Evolutionary conservation across 106 monocot genomes (phyloP).

Genomic region (Alisma plantagoaquatica): DNA sequence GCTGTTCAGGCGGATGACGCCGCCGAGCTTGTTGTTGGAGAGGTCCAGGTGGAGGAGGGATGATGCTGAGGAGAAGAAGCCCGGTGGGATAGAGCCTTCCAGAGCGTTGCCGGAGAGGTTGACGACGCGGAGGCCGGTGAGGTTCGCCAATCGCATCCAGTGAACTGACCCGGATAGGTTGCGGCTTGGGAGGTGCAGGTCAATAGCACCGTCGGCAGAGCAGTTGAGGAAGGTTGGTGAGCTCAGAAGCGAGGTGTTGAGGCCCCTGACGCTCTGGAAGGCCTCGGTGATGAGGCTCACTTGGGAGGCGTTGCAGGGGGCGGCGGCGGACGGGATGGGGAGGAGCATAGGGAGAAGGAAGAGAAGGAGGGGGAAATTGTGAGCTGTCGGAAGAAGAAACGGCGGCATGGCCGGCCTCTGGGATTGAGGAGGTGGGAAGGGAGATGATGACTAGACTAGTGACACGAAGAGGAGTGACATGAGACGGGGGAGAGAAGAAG

Average conservation of each 20-base stretch:
- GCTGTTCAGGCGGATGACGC: constrained; percentile 32
- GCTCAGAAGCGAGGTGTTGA: no score
- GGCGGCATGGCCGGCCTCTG: no score
- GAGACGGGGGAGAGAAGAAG: no score
- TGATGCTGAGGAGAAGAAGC: constrained; percentile 53
- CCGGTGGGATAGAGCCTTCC: constrained; percentile 49
- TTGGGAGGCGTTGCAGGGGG: no score
- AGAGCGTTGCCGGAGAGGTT: constrained; percentile 70
- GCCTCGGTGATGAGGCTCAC: no score
- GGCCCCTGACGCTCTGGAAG: no score
- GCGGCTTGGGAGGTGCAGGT: constrained; percentile 32
- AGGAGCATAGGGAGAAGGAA: not conserved
- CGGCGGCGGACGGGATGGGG: not conserved
- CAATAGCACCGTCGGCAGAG: constrained; percentile 1
- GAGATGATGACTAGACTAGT: no score
- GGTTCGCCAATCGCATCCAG: constrained; percentile 42
- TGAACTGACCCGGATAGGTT: constrained; percentile 69
- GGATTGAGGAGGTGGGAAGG: no score
- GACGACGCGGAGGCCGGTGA: constrained; percentile 41
- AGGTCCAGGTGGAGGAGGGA: constrained; percentile 49
- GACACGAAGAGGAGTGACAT: no score
- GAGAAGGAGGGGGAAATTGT: not conserved
- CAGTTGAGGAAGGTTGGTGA: not conserved
- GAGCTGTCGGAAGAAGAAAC: no score
- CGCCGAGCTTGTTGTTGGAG: constrained; percentile 62